phyloP scores from a whole-genome alignment of 257 asterid genomes.

The Nicotiana undulata region DNA sequence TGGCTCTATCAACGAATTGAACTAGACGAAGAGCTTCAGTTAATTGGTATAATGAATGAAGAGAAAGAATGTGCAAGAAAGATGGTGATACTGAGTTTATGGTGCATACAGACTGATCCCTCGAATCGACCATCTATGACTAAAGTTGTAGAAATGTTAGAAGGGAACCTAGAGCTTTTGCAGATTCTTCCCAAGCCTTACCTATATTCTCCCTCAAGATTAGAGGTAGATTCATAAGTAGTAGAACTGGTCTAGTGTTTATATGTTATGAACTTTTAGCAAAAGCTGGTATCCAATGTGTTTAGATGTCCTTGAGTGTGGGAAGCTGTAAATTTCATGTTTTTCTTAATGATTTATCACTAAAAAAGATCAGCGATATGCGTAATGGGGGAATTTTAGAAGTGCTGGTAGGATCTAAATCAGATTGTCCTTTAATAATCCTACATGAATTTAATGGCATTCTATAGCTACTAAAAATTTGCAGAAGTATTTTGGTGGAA shows the following conservation, averaged over 20 bases:
- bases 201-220: no score
- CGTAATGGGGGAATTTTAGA: no score
- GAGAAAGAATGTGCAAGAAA: conserved; percentile 11
- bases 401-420: no score
- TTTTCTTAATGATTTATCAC: neutral
- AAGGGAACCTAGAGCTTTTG: conserved; percentile 16
- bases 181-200: no score
- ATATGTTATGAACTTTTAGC: neutral
- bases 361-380: neutral
- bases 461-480: no score
- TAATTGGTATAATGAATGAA: neutral
- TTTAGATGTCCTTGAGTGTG: neutral
- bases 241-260: neutral
- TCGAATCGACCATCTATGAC: conserved; percentile 24
- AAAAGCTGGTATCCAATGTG: neutral
- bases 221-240: no score
- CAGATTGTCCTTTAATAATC: no score
- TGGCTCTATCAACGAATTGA: conserved; percentile 21
- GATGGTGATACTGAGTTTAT: conserved; percentile 31
- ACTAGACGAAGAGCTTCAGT: neutral
- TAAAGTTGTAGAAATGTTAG: conserved; percentile 35
- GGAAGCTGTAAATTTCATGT: neutral
- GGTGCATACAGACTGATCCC: conserved; percentile 40
- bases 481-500: no score
- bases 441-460: no score